These are phyloP conservation scores for Irpex rosettiformis DNA, from an alignment of 1,284 basidiomycete genomes.

Conservation along the genomic window DNA sequence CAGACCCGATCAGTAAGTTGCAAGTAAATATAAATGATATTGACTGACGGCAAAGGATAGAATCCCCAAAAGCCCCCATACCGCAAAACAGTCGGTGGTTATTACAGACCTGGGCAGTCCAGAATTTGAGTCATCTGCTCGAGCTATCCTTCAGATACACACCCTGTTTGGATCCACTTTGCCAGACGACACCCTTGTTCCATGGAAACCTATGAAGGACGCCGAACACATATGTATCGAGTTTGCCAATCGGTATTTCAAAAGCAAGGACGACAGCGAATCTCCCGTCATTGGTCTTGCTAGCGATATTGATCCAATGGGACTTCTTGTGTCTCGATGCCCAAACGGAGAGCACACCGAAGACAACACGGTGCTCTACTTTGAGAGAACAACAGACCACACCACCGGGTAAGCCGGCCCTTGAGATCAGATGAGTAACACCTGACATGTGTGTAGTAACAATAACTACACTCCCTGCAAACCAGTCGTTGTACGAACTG, in stretches of 20 bases:
- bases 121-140: neutral
- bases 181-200: neutral
- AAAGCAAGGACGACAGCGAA: neutral
- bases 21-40: neutral
- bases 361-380: neutral
- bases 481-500: too few relatives aligned
- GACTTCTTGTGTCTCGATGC: too few relatives aligned
- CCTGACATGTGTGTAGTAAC: too few relatives aligned
- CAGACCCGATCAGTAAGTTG: neutral
- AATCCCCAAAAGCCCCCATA: neutral
- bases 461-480: too few relatives aligned
- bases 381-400: too few relatives aligned
- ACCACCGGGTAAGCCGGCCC: too few relatives aligned
- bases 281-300: too few relatives aligned
- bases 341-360: neutral
- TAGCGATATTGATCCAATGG: too few relatives aligned
- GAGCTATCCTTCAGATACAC: neutral
- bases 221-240: neutral
- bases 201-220: neutral
- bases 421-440: too few relatives aligned
- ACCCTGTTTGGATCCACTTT: neutral
- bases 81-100: neutral
- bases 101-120: neutral
- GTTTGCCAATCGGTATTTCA: neutral
- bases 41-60: neutral